A percentile compares a stretch with the other conserved stretches of the same genome.
Evolutionary conservation across 2,329 filamentous ascomycete species (phyloP).

Genomic region (Aspergillus aculeatinus): DNA sequence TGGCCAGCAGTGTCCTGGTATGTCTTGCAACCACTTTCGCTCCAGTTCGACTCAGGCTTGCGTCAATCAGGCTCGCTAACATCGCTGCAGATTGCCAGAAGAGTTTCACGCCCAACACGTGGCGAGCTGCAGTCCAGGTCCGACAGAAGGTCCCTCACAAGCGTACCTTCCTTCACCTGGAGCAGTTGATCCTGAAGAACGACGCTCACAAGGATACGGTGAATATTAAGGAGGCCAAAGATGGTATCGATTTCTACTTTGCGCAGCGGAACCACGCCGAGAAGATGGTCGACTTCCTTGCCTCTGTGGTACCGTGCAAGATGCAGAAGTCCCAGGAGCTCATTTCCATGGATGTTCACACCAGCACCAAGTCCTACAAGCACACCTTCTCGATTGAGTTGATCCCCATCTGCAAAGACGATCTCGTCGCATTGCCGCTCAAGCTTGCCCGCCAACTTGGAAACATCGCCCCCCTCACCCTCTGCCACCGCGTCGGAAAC

Average conservation of each 20-base stretch:
- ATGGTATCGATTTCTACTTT: conserved; percentile 96
- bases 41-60: background rate
- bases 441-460: conserved; percentile 82
- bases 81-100: conserved; percentile 71
- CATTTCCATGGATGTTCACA: conserved; percentile 91
- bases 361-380: conserved; percentile 87
- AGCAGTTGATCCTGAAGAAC: conserved; percentile 95
- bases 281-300: conserved; percentile 86
- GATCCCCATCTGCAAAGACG: conserved; percentile 95
- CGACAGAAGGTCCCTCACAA: conserved; percentile 97
- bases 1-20: conserved; percentile 77
- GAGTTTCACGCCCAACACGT: conserved; percentile 94
- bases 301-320: conserved; percentile 74
- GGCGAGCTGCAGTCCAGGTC: conserved; percentile 90
- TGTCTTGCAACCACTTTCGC: background rate
- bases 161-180: conserved; percentile 77
- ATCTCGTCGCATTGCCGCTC: conserved; percentile 88
- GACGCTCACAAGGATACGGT: conserved; percentile 87
- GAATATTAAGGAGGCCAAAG: conserved; percentile 96
- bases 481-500: conserved; percentile 88
- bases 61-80: background rate
- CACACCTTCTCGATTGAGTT: conserved; percentile 88
- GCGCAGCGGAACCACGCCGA: conserved; percentile 85
- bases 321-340: conserved; percentile 86
- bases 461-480: conserved; percentile 80